phyloP scores from a whole-genome alignment of 1,284 basidiomycete species.

The Cutaneotrichosporon sp. region DNA sequence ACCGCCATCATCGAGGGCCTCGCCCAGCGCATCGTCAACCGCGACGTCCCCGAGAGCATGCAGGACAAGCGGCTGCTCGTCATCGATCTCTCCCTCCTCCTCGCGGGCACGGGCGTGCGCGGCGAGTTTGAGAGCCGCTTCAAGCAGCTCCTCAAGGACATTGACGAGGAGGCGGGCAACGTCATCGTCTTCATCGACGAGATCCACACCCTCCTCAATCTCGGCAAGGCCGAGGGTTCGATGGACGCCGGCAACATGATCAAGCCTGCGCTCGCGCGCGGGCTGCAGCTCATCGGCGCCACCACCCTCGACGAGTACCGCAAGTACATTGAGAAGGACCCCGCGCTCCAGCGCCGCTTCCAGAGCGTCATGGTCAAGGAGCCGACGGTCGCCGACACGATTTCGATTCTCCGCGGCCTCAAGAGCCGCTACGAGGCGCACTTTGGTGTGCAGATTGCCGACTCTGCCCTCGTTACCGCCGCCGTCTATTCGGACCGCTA shows the following conservation, averaged over 20 bases:
- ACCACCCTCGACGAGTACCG: conserved; percentile 89
- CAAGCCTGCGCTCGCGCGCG: conserved; percentile 70
- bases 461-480: conserved; percentile 80
- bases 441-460: conserved; percentile 87
- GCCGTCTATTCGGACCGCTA: conserved; percentile 80
- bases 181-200: conserved; percentile 88
- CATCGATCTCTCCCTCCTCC: conserved; percentile 75
- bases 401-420: conserved; percentile 84
- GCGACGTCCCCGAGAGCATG: conserved; percentile 87
- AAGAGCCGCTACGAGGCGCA: conserved; percentile 83
- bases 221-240: conserved; percentile 88
- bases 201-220: conserved; percentile 62
- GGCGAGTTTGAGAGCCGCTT: conserved; percentile 93
- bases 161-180: conserved; percentile 71
- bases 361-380: conserved; percentile 86
- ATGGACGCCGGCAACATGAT: conserved; percentile 78
- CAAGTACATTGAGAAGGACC: conserved; percentile 88
- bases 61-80: conserved; percentile 79
- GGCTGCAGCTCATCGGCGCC: conserved; percentile 81
- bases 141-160: conserved; percentile 79
- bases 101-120: conserved; percentile 84
- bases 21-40: conserved; percentile 81
- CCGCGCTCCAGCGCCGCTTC: conserved; percentile 85
- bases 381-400: conserved; percentile 79
- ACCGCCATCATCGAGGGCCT: conserved; percentile 88